A percentile compares a stretch with the other conserved stretches of the same genome.
phyloP scores from a whole-genome alignment of 169 alveolate species.

The Plasmodium gonderi region DNA sequence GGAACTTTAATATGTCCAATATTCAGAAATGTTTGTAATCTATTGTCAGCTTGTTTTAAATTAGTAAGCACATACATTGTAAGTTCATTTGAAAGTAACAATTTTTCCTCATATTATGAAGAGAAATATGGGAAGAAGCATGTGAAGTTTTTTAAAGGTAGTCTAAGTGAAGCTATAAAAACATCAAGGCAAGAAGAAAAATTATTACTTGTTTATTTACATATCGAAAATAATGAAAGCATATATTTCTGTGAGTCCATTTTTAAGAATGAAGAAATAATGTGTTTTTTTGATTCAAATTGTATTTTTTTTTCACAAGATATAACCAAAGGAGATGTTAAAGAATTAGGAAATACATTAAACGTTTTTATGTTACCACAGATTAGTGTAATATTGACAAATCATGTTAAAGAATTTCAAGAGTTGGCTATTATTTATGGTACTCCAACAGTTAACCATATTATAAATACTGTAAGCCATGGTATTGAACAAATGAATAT shows the following conservation, averaged over 20 bases:
- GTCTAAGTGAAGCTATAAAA: conserved; percentile 43
- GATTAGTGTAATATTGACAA: conserved; percentile 17
- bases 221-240: conserved; percentile 32
- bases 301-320: conserved; percentile 37
- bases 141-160: conserved; percentile 27
- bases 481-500: conserved; percentile 16
- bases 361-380: conserved; percentile 47
- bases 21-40: conserved; percentile 2
- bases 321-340: conserved; percentile 11
- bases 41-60: conserved; percentile 20
- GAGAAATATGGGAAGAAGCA: conserved; percentile 19
- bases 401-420: background rate
- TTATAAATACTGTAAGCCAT: conserved; percentile 2
- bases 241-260: conserved; percentile 17
- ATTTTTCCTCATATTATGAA: conserved; percentile 19
- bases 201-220: conserved; percentile 45
- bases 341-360: background rate
- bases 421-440: conserved; percentile 51
- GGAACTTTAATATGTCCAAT: conserved; percentile 24
- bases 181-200: conserved; percentile 34
- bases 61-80: conserved; percentile 17
- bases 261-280: conserved; percentile 28
- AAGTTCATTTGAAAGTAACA: background rate
- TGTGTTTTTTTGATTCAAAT: conserved; percentile 2
- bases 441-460: conserved; percentile 2